A percentile compares a stretch with the other conserved stretches of the same genome.
Evolutionary conservation across 1,284 basidiomycete species (phyloP).

Genomic region (Sanguinoderma infundibulare): DNA sequence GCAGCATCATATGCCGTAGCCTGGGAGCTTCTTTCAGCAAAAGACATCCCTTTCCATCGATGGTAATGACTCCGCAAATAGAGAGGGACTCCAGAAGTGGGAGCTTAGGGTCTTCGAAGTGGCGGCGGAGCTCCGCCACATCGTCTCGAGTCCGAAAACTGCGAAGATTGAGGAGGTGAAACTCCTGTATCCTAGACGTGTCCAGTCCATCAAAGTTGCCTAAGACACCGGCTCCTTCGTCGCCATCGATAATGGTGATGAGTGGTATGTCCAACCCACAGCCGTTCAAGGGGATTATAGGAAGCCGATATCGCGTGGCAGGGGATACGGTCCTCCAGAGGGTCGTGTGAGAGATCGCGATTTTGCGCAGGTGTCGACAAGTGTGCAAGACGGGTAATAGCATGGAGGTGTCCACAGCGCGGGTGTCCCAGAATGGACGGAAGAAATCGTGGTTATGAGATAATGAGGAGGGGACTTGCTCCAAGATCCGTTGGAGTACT

Average conservation of each 20-base stretch:
- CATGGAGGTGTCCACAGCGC: not conserved
- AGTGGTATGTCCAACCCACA: not conserved
- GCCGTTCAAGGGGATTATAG: not conserved
- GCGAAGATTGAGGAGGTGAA: not conserved
- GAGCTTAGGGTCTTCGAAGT: not conserved
- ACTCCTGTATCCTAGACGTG: not conserved
- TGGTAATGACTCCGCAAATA: not conserved
- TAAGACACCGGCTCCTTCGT: not conserved
- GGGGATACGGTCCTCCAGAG: not conserved
- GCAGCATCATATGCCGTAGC: not conserved
- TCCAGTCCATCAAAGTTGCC: not conserved
- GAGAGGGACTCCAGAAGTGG: not conserved
- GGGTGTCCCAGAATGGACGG: not conserved
- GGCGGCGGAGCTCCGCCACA: not conserved
- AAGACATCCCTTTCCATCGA: not conserved
- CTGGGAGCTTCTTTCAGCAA: not conserved
- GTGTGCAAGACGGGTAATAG: not conserved
- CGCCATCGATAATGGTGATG: not conserved
- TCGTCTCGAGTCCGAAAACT: not conserved
- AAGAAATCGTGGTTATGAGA: not conserved
- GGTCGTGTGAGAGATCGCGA: not conserved
- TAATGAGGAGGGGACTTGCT: not conserved
- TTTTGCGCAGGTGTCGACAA: not conserved
- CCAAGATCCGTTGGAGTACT: not conserved
- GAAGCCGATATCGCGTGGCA: not conserved